Base-by-base conservation (phyloP, 1,139 yeast species). In the Komagataea norvegica region DNA sequence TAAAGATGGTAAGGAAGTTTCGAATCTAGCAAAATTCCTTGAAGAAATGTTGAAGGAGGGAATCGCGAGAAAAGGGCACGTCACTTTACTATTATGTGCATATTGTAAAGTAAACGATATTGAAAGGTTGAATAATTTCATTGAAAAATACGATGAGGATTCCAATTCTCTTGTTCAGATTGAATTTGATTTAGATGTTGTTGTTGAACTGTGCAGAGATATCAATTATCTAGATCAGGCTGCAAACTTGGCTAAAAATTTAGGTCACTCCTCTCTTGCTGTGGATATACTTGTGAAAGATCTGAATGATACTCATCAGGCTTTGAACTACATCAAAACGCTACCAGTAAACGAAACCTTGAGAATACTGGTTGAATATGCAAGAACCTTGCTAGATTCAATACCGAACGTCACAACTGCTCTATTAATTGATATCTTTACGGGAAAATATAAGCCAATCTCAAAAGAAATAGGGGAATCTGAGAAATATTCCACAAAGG, bases 331-430 rank as follows among this genome's bases (percentile, higher is more conserved):
- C 54, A 74, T 89, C 38, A 76, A 75, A 49, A 73, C 87, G 5
- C 62, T 91, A 36, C 71, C 81, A 0, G 79, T 87, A 25, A 91
- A 85, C 53, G 96, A 91, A 37, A 75, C 89, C 10, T 64, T 89
- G 25, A 66, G 89, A 31, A 79, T 86, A 14, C 64, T 91, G 37
- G 64, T 72, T 11, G 82, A 79, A 29, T 79, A 76, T 53, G 79
- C 94, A 4, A 77, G 85, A 43, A 58, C 65, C 1, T 62, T 91
- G 25, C 64, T 91, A 34, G 84, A 83, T 36, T 59, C 68, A 36
- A 63, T 77, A 31, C 97, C 98, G 0, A 74, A 83, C 42, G 89
- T 83, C 44, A 83, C 95, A 0, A 88, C 96, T 0, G 80, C 81
- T 29, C 61, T 91, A 30, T 66, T 89, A 40, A 89, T 91, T 40